Base-by-base conservation (phyloP, 2,329 filamentous ascomycete species). In the Fusarium sp. region DNA sequence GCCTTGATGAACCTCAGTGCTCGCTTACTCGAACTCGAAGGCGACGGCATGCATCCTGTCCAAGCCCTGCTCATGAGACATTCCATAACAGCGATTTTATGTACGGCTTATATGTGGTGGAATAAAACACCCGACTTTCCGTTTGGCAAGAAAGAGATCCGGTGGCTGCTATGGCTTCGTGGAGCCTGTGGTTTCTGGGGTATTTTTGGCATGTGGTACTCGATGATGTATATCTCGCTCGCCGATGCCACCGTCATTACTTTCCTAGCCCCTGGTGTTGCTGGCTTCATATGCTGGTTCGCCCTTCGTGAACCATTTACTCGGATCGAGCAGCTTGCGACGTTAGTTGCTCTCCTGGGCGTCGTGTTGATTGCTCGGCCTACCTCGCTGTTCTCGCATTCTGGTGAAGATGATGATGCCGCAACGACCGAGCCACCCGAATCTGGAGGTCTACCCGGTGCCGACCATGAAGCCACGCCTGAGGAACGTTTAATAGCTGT, bases 241-340 rank as follows among this genome's bases (percentile, higher is more conserved):
- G 92, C 93, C 17, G 94, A 97, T 77, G 94, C 94, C 3, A 96
- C 93, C 0, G 94, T 97, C 34, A 91, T 98, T 54, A 96, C 93
- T 10, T 98, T 97, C 76, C 85, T 97, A 7, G 88, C 92, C 0
- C 94, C 94, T 0, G 91, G 91, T 15, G 84, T 97, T 7, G 88
- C 93, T 21, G 93, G 92, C 59, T 93, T 94, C 81, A 86, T 92
- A 19, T 97, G 94, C 77, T 94, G 92, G 36, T 83, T 94, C 57
- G 80, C 94, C 38, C 80, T 90, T 19, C 87, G 89, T 52, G 93
- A 97, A 72, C 91, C 92, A 0, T 97, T 95, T 76, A 93, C 92
- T 3, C 85, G 88, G 24, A 87, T 87, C 40, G 93, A 97, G 77
- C 91, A 94, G 76, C 83, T 95, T 4, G 94, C 92, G 1, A 92